Evolutionary conservation across 768 basidiomycete species (phyloP), one percentile per base, ranked within the genome.

Genomic region (Cubamyces lactineus): DNA sequence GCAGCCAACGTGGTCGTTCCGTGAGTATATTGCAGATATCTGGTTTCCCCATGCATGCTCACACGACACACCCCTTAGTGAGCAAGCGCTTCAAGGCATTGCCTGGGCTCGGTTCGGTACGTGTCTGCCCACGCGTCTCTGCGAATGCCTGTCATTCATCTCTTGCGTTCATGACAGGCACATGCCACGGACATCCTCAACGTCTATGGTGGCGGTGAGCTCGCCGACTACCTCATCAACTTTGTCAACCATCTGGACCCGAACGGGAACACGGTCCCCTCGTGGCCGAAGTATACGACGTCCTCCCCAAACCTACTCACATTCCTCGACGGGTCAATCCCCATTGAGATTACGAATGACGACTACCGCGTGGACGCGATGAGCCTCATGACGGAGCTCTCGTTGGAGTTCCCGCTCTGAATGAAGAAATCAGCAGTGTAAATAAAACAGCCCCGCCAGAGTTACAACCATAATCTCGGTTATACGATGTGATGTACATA

Each of bases 1-100:
- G 46, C 78, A 78, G 66, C 74, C 75, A 5, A 75, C 74, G 1
- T 84, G 81, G 80, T 68, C 72, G 0, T 83, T 76, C 68, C 45
- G 80, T 80, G 42, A 28, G 54, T 79, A 24, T 50, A n/a, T 15
- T 11, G 12, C 2, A 23, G 4, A 16, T 6, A 30, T 5, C 24
- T 16, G 13, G 9, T 54, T 17, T 1, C 28, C 24, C 40, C 17
- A 17, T 28, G 38, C 30, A n/a, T 11, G 19, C 19, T n/a, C 40
- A n/a, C 9, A 9, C 19, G 17, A 17, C 39, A 6, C 13, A 11
- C 16, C 8, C 16, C 7, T 21, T 21, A 66, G 61, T 66, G 42
- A 56, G 38, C 58, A 63, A 66, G 46, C 65, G 65, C 5, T 41
- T 62, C 17, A 66, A 66, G 47, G 57, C 23, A 5, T 13, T 57